phyloP scores from a whole-genome alignment of 2,329 filamentous ascomycete species.

The Fusarium sp. region DNA sequence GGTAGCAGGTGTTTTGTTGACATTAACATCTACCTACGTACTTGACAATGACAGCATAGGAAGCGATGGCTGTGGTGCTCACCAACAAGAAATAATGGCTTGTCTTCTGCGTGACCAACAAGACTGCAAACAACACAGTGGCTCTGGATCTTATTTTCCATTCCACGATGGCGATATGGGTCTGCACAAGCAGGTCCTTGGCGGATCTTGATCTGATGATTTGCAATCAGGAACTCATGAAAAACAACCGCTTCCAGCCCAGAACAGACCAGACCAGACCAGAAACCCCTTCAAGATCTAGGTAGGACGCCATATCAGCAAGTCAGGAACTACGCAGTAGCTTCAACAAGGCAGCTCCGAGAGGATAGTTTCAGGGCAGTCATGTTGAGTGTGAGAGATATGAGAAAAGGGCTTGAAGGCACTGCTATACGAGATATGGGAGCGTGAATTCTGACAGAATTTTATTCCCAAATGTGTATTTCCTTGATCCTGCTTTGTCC shows the following conservation, averaged over 20 bases:
- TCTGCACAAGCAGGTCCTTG: background rate
- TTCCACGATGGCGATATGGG: constrained; percentile 3
- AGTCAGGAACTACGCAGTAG: background rate
- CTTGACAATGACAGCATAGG: background rate
- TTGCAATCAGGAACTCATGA: constrained; percentile 1
- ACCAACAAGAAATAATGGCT: background rate
- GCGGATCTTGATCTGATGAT: background rate
- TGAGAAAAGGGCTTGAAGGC: background rate
- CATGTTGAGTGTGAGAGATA: background rate
- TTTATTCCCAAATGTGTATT: background rate
- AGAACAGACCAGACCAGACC: background rate
- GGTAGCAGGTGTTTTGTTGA: background rate
- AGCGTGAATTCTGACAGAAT: background rate
- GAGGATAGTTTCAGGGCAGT: constrained; percentile 11
- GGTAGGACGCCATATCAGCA: background rate
- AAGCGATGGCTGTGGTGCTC: background rate
- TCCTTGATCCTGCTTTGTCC: background rate
- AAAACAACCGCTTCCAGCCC: constrained; percentile 8
- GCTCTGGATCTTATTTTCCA: constrained; percentile 13
- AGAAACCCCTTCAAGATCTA: background rate
- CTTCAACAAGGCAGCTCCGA: background rate
- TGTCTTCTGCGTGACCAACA: constrained; percentile 11
- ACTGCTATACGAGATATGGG: background rate
- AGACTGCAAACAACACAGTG: constrained; percentile 1
- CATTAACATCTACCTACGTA: background rate